These are phyloP conservation scores for Hansenula sp. DNA, from an alignment of 1,139 yeast genomes.

Conservation along the genomic window DNA sequence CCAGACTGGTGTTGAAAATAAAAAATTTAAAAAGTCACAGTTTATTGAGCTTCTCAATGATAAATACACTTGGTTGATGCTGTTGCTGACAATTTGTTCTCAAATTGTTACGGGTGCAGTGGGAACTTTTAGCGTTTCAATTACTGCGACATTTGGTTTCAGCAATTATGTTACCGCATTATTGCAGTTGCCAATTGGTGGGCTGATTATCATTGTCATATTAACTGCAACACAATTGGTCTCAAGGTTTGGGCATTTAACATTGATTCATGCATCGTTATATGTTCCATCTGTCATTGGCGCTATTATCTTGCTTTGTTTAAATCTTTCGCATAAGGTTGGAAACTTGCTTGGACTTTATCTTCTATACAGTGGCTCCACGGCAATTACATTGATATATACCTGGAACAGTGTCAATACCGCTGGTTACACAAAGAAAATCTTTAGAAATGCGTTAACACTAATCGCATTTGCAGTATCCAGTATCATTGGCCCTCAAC, in stretches of 20 bases:
- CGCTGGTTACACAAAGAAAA: conserved; percentile 69
- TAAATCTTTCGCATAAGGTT: too few relatives aligned
- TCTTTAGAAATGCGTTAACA: conserved; percentile 54
- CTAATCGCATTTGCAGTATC: conserved; percentile 66
- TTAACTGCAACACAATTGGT: conserved; percentile 31
- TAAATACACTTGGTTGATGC: conserved; percentile 42
- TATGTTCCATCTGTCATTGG: conserved; percentile 31
- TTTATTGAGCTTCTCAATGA: conserved; percentile 36
- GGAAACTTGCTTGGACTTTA: too few relatives aligned
- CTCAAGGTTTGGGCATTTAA: conserved; percentile 20
- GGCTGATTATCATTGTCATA: too few relatives aligned
- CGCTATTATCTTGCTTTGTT: conserved; percentile 39
- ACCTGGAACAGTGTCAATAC: conserved; percentile 41
- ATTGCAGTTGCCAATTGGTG: conserved; percentile 43
- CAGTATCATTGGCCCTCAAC: conserved; percentile 70
- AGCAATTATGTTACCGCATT: conserved; percentile 31
- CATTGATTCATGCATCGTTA: conserved; percentile 19
- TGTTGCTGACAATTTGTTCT: conserved; percentile 32
- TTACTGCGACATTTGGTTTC: conserved; percentile 43
- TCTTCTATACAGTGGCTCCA: conserved; percentile 34
- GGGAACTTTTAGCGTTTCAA: conserved; percentile 40
- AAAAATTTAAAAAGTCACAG: conserved; percentile 47
- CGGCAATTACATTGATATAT: conserved; percentile 34
- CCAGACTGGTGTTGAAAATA: conserved; percentile 51
- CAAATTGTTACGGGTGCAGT: conserved; percentile 41